Conservation (phyloP, 192 early-diverging fungal genomes). For the Rhizophagus sp. region DNA sequence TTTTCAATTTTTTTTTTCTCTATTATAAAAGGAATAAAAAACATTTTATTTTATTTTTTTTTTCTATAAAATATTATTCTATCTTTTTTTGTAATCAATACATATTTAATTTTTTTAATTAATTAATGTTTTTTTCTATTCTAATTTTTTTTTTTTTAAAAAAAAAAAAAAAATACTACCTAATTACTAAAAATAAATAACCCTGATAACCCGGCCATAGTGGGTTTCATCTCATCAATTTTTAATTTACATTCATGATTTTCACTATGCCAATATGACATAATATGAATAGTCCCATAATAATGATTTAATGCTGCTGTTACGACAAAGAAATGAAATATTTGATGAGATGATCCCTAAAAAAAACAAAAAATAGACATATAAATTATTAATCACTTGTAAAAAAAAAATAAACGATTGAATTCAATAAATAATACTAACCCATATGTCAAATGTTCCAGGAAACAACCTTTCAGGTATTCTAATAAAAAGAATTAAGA, state of each 20-base stretch:
- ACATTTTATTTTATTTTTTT: too few species aligned
- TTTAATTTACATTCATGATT: constrained; percentile 39
- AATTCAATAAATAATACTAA: constrained; percentile 37
- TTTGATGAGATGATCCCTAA: constrained; percentile 81
- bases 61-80: too few species aligned
- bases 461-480: constrained; percentile 88
- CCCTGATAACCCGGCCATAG: too few species aligned
- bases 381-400: constrained; percentile 9
- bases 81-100: too few species aligned
- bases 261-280: constrained; percentile 52
- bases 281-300: constrained; percentile 61
- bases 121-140: too few species aligned
- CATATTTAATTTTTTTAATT: too few species aligned
- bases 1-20: too few species aligned
- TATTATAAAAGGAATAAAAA: too few species aligned
- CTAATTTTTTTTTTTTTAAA: too few species aligned
- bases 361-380: not conserved
- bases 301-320: constrained; percentile 71
- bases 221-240: constrained; percentile 33
- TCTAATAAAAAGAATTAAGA: constrained; percentile 33
- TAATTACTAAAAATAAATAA: too few species aligned
- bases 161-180: too few species aligned
- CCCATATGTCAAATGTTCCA: constrained; percentile 79
- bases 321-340: constrained; percentile 85
- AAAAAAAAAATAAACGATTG: not conserved